Percentiles rank a stretch among this genome's conserved stretches.
Evolutionary conservation across 108 stramenopile species (phyloP).

Genomic region (Stephanodiscus minutulus): DNA sequence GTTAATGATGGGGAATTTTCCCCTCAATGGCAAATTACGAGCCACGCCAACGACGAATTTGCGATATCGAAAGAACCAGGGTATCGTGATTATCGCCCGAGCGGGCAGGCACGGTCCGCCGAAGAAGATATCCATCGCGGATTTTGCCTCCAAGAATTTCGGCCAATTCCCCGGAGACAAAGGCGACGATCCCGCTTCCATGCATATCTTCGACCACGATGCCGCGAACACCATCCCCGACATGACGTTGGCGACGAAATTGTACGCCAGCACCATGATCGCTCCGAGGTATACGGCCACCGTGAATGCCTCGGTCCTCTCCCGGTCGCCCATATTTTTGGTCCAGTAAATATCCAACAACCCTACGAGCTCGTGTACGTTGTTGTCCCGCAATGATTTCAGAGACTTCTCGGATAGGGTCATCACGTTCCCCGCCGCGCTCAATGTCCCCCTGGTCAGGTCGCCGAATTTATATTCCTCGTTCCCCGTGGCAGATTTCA

Average conservation of each 20-base stretch:
- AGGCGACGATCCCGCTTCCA: conserved; percentile 31
- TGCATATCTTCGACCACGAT: conserved; percentile 41
- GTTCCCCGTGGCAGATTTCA: conserved; percentile 23
- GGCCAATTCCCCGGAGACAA: conserved; percentile 21
- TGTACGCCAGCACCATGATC: conserved; percentile 41
- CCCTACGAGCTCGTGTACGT: conserved; percentile 47
- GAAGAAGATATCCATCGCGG: conserved; percentile 47
- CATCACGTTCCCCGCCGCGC: conserved; percentile 23
- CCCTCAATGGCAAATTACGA: conserved; percentile 28
- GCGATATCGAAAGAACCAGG: conserved; percentile 50
- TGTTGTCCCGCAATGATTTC: conserved; percentile 28
- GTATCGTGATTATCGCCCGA: conserved; percentile 43
- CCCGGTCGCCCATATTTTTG: conserved; percentile 34
- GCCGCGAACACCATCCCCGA: conserved; percentile 39
- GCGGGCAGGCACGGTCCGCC: conserved; percentile 48
- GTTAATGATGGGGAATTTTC: conserved; percentile 49
- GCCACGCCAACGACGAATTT: conserved; percentile 30
- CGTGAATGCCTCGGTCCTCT: conserved; percentile 32
- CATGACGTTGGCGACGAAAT: conserved; percentile 48
- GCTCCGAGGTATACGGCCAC: conserved; percentile 44
- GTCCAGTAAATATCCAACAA: conserved; percentile 40
- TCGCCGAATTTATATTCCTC: conserved; percentile 42
- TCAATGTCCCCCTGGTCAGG: conserved; percentile 25
- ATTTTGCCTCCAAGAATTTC: conserved; percentile 24
- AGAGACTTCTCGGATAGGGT: conserved; percentile 51